phyloP scores from a whole-genome alignment of 106 monocot species.

The Apostasia shenzhenica region DNA sequence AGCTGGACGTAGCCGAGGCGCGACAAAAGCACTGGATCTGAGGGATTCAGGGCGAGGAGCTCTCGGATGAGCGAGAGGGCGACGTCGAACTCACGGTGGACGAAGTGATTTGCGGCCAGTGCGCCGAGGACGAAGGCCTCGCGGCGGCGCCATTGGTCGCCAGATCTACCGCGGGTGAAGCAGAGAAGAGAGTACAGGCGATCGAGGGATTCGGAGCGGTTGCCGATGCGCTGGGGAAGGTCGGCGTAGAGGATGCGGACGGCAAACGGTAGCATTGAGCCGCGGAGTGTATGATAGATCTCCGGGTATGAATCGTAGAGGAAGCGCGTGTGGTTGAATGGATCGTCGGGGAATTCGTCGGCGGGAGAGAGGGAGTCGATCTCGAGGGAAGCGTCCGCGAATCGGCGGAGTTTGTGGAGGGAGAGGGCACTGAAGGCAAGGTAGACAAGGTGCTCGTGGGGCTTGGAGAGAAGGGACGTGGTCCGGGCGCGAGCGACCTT shows the following conservation, averaged over 20 bases:
- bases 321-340: conserved; percentile 44
- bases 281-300: conserved; percentile 42
- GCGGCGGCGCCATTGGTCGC: conserved; percentile 40
- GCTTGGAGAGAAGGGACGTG: conserved; percentile 27
- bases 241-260: conserved; percentile 70
- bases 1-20: conserved; percentile 68
- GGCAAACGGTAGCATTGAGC: conserved; percentile 78
- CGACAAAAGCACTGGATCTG: conserved; percentile 64
- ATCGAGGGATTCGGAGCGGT: conserved; percentile 56
- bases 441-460: conserved; percentile 75
- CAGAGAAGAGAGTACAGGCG: conserved; percentile 72
- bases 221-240: conserved; percentile 59
- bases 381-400: conserved; percentile 41
- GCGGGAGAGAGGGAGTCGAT: conserved; percentile 30
- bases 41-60: conserved; percentile 34
- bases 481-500: conserved; percentile 39
- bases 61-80: conserved; percentile 46
- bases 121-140: conserved; percentile 48
- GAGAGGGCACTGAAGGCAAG: conserved; percentile 66
- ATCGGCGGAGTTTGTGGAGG: conserved; percentile 88
- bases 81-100: conserved; percentile 77
- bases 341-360: conserved; percentile 2
- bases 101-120: conserved; percentile 56
- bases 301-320: conserved; percentile 68
- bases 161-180: conserved; percentile 24